Conservation (phyloP, 1,284 basidiomycete species). For the Mrakiaceae sp. region DNA sequence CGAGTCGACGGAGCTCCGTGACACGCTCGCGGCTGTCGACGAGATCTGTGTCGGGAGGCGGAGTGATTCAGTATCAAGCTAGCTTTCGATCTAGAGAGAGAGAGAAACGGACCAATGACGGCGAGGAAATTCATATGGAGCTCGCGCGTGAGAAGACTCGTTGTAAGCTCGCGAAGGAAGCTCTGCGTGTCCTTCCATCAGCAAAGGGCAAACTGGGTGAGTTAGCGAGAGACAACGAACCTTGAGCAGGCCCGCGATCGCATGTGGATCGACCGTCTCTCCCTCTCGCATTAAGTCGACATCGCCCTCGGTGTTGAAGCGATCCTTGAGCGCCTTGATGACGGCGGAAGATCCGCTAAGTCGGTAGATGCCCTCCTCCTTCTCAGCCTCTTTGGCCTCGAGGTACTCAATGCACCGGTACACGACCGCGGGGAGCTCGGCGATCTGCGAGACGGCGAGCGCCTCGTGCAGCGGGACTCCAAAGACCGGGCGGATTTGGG, state of each 20-base stretch:
- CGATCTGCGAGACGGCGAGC: slow-evolving; percentile 75
- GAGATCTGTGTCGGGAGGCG: slow-evolving; percentile 49
- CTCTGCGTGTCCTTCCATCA: slow-evolving; percentile 21
- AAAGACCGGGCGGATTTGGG: slow-evolving; percentile 60
- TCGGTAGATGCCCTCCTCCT: slow-evolving; percentile 96
- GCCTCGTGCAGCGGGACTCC: slow-evolving; percentile 79
- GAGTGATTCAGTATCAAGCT: slow-evolving; percentile 11
- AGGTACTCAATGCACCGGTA: slow-evolving; percentile 87
- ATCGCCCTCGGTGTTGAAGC: slow-evolving; percentile 91
- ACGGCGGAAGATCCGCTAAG: slow-evolving; percentile 85
- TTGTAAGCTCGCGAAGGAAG: slow-evolving; percentile 79
- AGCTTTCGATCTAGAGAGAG: not conserved
- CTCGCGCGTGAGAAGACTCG: slow-evolving; percentile 81
- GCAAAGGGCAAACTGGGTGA: not conserved
- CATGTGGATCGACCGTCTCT: slow-evolving; percentile 90
- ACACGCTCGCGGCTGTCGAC: slow-evolving; percentile 79
- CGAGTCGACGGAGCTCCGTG: slow-evolving; percentile 69
- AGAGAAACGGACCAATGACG: slow-evolving; percentile 63
- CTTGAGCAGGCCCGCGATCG: slow-evolving; percentile 84
- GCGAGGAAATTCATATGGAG: slow-evolving; percentile 76
- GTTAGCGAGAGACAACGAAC: slow-evolving; percentile 21
- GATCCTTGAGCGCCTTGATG: slow-evolving; percentile 84
- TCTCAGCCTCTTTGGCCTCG: slow-evolving; percentile 79
- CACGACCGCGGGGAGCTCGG: slow-evolving; percentile 82
- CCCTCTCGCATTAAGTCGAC: slow-evolving; percentile 71